Evolutionary conservation across 495 filamentous ascomycete genomes (phyloP).

Genomic region (Wilcoxina mikolae): DNA sequence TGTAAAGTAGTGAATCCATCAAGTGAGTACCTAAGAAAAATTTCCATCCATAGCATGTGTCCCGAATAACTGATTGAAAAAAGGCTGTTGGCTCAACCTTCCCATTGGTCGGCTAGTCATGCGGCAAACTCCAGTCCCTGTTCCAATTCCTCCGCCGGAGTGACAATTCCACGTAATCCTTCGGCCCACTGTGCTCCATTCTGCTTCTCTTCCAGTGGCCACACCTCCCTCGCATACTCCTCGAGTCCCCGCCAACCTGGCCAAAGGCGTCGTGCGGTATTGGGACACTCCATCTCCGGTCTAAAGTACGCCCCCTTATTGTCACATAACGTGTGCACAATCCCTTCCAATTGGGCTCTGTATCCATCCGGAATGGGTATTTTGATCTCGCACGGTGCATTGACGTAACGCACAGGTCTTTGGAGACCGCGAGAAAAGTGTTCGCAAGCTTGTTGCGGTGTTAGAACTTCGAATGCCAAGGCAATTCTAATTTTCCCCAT

Average conservation of each 20-base stretch:
- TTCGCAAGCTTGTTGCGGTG: constrained; percentile 64
- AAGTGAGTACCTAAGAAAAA: neutral
- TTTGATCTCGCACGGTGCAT: constrained; percentile 64
- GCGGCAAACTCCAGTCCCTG: constrained; percentile 10
- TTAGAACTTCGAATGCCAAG: constrained; percentile 80
- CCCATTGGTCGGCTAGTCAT: constrained; percentile 11
- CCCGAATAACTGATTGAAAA: neutral
- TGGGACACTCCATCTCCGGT: constrained; percentile 45
- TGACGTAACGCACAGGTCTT: constrained; percentile 60
- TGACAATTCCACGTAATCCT: constrained; percentile 1
- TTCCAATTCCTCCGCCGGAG: constrained; percentile 8
- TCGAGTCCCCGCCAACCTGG: constrained; percentile 81
- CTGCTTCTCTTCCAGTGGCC: constrained; percentile 81
- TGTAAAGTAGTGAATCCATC: neutral
- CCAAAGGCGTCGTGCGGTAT: constrained; percentile 66
- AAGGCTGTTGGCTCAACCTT: constrained; percentile 1
- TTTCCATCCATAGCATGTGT: neutral
- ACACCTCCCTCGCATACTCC: constrained; percentile 90
- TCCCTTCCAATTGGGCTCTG: constrained; percentile 65
- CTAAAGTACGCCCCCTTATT: constrained; percentile 56
- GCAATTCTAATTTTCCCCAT: constrained; percentile 47
- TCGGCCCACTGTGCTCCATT: constrained; percentile 73
- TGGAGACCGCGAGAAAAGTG: constrained; percentile 65
- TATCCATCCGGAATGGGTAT: constrained; percentile 82
- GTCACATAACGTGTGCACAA: constrained; percentile 48